Percentiles rank a stretch among this genome's conserved stretches.
Evolutionary conservation across 495 filamentous ascomycete genomes (phyloP).

Genomic region (Pseudoneurospora amorphoporcata): DNA sequence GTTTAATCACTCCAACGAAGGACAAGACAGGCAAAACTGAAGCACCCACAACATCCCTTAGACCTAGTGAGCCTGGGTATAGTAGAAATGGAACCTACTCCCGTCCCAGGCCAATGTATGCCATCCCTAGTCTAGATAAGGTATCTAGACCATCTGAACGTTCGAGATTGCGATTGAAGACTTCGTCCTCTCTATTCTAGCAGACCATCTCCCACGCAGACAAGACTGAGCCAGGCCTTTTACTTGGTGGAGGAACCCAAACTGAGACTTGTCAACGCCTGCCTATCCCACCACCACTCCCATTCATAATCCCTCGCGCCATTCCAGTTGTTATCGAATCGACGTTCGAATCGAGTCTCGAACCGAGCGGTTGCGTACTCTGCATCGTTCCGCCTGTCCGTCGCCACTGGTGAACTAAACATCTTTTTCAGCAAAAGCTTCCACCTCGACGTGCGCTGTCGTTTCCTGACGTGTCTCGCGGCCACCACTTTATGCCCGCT

Average conservation of each 20-base stretch:
- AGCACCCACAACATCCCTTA: background rate
- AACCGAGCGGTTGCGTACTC: background rate
- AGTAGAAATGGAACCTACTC: background rate
- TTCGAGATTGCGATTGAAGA: background rate
- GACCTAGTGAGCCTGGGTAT: background rate
- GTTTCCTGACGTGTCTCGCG: background rate
- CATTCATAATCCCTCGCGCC: slow-evolving; percentile 14
- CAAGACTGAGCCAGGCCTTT: background rate
- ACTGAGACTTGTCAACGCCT: background rate
- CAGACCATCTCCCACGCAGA: background rate
- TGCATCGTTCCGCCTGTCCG: background rate
- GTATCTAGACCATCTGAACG: background rate
- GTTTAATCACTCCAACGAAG: background rate
- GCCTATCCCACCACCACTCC: slow-evolving; percentile 20
- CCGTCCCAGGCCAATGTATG: background rate
- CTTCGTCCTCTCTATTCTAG: background rate
- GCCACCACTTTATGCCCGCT: background rate
- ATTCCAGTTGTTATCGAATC: background rate
- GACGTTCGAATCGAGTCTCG: background rate
- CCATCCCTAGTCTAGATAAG: background rate
- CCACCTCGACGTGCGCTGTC: background rate
- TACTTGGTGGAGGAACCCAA: background rate
- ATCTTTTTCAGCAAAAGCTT: background rate
- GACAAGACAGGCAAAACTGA: background rate
- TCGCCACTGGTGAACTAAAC: background rate